Percentiles rank a stretch among this genome's conserved stretches.
phyloP scores from a whole-genome alignment of 2,329 filamentous ascomycete genomes.

The Neofusicoccum umdonicola region DNA sequence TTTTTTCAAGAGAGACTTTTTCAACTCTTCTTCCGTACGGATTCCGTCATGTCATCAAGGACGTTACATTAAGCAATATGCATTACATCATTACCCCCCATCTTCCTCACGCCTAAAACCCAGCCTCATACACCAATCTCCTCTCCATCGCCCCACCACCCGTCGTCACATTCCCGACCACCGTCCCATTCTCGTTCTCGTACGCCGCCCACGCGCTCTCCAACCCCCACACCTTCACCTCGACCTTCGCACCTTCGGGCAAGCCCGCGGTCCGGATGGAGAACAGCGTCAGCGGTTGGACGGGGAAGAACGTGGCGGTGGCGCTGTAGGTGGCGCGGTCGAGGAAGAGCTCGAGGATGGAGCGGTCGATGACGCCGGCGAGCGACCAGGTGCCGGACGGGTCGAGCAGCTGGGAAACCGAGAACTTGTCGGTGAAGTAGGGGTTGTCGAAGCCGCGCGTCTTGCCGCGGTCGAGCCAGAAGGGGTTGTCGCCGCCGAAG shows the following conservation, averaged over 20 bases:
- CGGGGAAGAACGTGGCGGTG: slow-evolving; percentile 53
- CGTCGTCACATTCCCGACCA: slow-evolving; percentile 7
- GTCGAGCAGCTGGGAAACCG: slow-evolving; percentile 29
- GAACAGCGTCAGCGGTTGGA: slow-evolving; percentile 40
- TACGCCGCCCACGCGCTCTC: slow-evolving; percentile 37
- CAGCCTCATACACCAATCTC: neutral
- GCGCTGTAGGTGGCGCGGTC: slow-evolving; percentile 51
- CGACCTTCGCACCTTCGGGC: slow-evolving; percentile 36
- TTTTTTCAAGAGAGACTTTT: too few relatives aligned
- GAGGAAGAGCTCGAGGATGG: slow-evolving; percentile 56
- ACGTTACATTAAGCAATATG: neutral
- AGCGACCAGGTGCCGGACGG: slow-evolving; percentile 39
- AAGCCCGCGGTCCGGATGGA: slow-evolving; percentile 35
- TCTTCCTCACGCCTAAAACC: neutral
- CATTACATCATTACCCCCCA: neutral
- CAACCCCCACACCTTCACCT: slow-evolving; percentile 40
- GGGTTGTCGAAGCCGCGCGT: slow-evolving; percentile 52
- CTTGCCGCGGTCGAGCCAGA: slow-evolving; percentile 52
- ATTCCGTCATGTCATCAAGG: too few relatives aligned
- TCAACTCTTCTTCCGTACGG: too few relatives aligned
- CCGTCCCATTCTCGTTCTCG: slow-evolving; percentile 21
- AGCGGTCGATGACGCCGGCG: slow-evolving; percentile 53
- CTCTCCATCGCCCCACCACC: neutral
- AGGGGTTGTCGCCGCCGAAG: slow-evolving; percentile 49
- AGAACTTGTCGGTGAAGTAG: slow-evolving; percentile 58